Base-by-base conservation (phyloP, 2,329 filamentous ascomycete species). In the Aspergillus sergii region DNA sequence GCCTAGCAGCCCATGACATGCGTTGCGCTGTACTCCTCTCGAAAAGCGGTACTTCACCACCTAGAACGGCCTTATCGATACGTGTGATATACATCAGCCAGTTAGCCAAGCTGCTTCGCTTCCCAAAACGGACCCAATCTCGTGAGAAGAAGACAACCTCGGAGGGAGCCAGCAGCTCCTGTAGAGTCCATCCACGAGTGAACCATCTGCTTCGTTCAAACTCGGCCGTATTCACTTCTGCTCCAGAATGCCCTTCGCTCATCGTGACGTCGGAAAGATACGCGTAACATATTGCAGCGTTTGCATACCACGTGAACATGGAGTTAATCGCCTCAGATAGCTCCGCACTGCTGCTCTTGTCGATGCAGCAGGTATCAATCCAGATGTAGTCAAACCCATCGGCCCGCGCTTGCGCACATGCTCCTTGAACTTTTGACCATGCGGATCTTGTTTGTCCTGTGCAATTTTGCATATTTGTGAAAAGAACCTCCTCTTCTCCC, bases 181-280 rank as follows among this genome's bases (percentile, higher is more conserved):
- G 48, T 53, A 30, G 16, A 5, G 48, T 53, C 48, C 48, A 53
- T 7, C 48, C 48, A 14, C 28, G 48, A 5, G 14, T 30, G n/a
- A 53, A 53, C 48, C 48, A 53, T 19, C 8, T 14, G 23, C 48
- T 32, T 53, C 21, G 14, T 32, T 30, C 16, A 26, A 53, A 26
- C 9, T 48, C 21, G 5, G 21, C 0, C 3, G 1, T 2, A n/a
- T 4, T 4, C n/a, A n/a, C 8, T 12, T 45, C 41, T 45, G 1
- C 10, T 16, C 14, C 7, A 10, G 0, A 5, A 39, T 19, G 14
- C 0, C n/a, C 9, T 14, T 16, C 1, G 1, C 5, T 16, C 7
- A 9, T 0, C 2, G 6, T 19, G 26, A 32, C 26, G 1, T 53
- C 48, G 3, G 10, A 11, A 0, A 53, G 28, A 23, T 53, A 53